These are phyloP conservation scores for Plasmodium ovale DNA, from an alignment of 169 alveolate genomes.

Conservation along the genomic window DNA sequence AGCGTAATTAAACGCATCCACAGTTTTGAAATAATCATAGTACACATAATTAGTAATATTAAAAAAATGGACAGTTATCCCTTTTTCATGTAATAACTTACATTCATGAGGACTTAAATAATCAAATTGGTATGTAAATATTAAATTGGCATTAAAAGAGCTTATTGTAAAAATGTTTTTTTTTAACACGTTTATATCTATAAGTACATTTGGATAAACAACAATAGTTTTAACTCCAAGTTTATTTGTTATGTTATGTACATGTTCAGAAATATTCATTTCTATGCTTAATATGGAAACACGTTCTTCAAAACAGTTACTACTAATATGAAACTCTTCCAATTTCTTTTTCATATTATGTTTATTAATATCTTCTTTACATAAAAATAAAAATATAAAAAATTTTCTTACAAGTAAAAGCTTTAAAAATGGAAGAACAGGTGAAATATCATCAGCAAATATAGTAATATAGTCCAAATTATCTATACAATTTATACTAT, in stretches of 20 bases:
- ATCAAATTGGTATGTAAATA: constrained; percentile 31
- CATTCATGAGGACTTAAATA: constrained; percentile 73
- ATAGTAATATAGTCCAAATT: constrained; percentile 38
- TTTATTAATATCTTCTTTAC: constrained; percentile 14
- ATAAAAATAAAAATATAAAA: constrained; percentile 42
- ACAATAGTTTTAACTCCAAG: constrained; percentile 56
- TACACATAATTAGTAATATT: constrained; percentile 43
- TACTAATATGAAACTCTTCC: constrained; percentile 44
- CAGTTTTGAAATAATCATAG: constrained; percentile 64
- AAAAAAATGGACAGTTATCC: constrained; percentile 49
- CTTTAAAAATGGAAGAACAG: constrained; percentile 54
- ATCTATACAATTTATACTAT: constrained; percentile 4
- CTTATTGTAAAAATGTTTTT: constrained; percentile 52
- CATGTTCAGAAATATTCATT: constrained; percentile 33
- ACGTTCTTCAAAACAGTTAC: constrained; percentile 18
- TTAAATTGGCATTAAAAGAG: constrained; percentile 43
- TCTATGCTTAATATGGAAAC: constrained; percentile 36
- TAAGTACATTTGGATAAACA: constrained; percentile 42
- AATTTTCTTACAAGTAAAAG: constrained; percentile 16
- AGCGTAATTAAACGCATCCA: constrained; percentile 47
- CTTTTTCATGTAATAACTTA: constrained; percentile 32
- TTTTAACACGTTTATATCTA: constrained; percentile 26
- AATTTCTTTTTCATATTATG: constrained; percentile 11
- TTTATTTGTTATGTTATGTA: constrained; percentile 21
- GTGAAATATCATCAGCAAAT: constrained; percentile 31